Conservation (phyloP, 306 rosid genomes). For the Fagus sylvatica region DNA sequence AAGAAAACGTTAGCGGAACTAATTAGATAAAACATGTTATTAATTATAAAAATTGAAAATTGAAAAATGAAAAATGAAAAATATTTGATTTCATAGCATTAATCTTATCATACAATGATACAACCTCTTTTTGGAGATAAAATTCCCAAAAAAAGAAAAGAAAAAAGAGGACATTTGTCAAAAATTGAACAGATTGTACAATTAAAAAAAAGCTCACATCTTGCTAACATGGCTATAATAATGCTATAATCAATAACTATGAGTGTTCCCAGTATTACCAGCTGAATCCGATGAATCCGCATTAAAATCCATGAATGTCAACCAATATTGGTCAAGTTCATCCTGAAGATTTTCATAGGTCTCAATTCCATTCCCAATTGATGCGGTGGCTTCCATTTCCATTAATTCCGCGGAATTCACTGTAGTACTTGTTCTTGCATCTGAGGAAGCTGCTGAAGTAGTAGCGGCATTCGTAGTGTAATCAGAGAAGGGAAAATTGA, state of each 20-base stretch:
- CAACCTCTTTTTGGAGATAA: neutral
- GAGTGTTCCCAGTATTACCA: slow-evolving; percentile 26
- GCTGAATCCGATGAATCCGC: slow-evolving; percentile 54
- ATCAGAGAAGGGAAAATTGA: slow-evolving; percentile 70
- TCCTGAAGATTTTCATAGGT: slow-evolving; percentile 51
- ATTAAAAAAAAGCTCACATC: neutral
- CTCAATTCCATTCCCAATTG: slow-evolving; percentile 27
- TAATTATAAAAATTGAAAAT: too few species aligned
- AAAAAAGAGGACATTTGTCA: neutral
- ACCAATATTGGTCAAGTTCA: slow-evolving; percentile 44
- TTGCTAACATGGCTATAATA: neutral
- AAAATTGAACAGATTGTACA: neutral
- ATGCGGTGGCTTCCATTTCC: neutral
- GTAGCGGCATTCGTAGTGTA: slow-evolving; percentile 28
- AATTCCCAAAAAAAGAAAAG: neutral
- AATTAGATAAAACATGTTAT: too few species aligned
- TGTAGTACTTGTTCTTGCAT: neutral
- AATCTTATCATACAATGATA: too few species aligned
- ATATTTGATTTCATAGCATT: too few species aligned
- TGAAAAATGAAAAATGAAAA: too few species aligned
- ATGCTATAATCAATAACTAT: neutral
- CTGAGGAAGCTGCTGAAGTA: neutral
- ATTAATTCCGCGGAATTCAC: neutral
- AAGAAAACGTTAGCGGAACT: too few species aligned
- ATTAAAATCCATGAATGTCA: slow-evolving; percentile 48